Conservation (phyloP, 345 rosid species). For the Pistacia vera region DNA sequence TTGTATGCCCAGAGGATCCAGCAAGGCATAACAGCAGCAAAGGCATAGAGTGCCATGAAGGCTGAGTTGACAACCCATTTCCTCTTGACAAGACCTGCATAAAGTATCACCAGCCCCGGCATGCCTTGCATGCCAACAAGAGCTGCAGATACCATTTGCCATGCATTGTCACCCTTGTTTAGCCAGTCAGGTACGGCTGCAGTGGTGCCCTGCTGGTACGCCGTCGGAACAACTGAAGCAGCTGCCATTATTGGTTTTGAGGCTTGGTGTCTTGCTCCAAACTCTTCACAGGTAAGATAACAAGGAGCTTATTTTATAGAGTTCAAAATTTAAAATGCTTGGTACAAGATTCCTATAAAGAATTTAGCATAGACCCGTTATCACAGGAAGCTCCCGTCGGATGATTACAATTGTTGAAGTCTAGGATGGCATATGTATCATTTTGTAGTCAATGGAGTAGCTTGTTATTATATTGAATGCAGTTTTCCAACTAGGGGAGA, state of each 20-base stretch:
- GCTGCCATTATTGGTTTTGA: neutral
- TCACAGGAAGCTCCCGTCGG: neutral
- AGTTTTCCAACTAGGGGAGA: neutral
- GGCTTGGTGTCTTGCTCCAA: neutral
- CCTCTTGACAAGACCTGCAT: constrained; percentile 32
- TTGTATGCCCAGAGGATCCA: constrained; percentile 31
- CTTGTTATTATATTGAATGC: neutral
- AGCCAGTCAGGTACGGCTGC: constrained; percentile 29
- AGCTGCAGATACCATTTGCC: constrained; percentile 31
- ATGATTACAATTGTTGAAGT: neutral
- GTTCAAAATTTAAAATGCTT: neutral
- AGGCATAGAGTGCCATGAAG: constrained; percentile 32
- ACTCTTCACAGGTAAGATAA: neutral
- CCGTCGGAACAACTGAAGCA: neutral
- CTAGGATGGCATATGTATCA: neutral
- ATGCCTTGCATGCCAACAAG: constrained; percentile 32
- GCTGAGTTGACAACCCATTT: constrained; percentile 38
- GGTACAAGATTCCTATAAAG: neutral
- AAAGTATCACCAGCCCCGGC: constrained; percentile 35
- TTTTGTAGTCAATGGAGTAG: neutral
- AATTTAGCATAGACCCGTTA: neutral
- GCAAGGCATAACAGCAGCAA: constrained; percentile 34
- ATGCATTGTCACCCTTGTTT: constrained; percentile 39
- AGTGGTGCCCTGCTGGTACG: neutral
- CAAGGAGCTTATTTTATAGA: neutral